Evolutionary conservation across 371 early-diverging fungal genomes (phyloP), one percentile per base, ranked within the genome.

Genomic region (Mucor sp.): DNA sequence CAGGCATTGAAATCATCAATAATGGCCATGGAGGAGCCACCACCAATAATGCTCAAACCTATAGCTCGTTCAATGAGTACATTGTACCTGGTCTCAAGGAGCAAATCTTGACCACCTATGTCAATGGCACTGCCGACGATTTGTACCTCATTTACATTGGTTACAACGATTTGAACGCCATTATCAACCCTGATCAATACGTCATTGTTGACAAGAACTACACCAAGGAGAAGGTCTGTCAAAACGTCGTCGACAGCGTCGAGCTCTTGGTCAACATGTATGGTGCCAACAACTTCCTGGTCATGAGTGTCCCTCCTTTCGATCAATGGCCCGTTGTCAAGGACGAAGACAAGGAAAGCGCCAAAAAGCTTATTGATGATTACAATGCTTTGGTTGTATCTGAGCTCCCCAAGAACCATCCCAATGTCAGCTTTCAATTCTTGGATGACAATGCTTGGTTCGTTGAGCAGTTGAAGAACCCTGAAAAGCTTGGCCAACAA

Each of bases 21-120:
- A 62, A 63, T 12, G 87, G 85, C 0, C 72, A 80, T 57, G 83
- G 85, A 27, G 87, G 86, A 23, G 87, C 89, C 1, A 85, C 89
- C 3, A 76, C 83, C 7, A 78, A 86, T 63, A 78, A 87, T 56
- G 58, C 44, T 15, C 55, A 69, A 25, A 65, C 33, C 19, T 66
- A 69, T n/a, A n/a, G n/a, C 37, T 57, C 48, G 3, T 68, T 74
- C 43, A 68, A 66, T 7, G 44, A 59, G 9, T 75, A 41, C 28
- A 47, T 48, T 19, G 75, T 72, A 0, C 69, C 75, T 27, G 69
- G 75, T 17, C 32, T 63, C 3, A 12, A 66, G 28, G 72, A 75
- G 28, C 64, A 75, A 19, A 56, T 72, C 9, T 72, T 55, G 6
- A 32, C 66, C 2, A 39, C 58, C 19, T 5, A 43, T 6, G 63